Base-by-base conservation (phyloP, 1,139 yeast species). In the Taphrina pruni region DNA sequence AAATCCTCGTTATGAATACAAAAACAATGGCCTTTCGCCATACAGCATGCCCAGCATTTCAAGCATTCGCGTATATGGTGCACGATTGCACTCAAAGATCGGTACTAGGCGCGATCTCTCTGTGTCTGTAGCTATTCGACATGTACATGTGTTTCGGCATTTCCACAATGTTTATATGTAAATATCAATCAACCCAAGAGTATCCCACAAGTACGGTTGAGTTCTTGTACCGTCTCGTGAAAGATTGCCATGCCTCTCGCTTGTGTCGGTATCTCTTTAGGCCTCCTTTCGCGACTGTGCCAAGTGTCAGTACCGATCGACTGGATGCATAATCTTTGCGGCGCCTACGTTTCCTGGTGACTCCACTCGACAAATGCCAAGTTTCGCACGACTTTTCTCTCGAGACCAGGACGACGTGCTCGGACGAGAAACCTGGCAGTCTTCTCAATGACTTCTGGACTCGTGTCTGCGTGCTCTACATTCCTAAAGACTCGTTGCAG, bases 331-430 rank as follows among this genome's bases (percentile, higher is more conserved):
- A 46, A 46, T 8, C 32, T 4, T 26, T 26, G 32, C 2, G 4
- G n/a, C n/a, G 20, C 54, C 6, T 3, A 50, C 54, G n/a, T 21
- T 11, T 50, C 54, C n/a, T 50, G 36, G n/a, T 11, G 21, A n/a
- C 54, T 50, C 67, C 67, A 64, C 20, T 55, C 56, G 9, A 55
- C 56, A 32, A 35, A 26, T n/a, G 60, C 56, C 8, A 64, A 35
- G n/a, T 64, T 64, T 43, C 56, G 35, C 21, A 64, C 36, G 38
- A 64, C 46, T 46, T 64, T 54, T 14, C 55, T 56, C 48, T 64
- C 67, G n/a, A 64, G 45, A 11, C 55, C 46, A 12, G 35, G 45
- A 14, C 12, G 14, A 8, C 46, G 60, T 17, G 67, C 67, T 12
- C 52, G 54, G 9, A 12, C 12, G 20, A 64, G 56, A 50, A 64